phyloP scores from a whole-genome alignment of 2,329 filamentous ascomycete genomes.

The Diplodia mutila region DNA sequence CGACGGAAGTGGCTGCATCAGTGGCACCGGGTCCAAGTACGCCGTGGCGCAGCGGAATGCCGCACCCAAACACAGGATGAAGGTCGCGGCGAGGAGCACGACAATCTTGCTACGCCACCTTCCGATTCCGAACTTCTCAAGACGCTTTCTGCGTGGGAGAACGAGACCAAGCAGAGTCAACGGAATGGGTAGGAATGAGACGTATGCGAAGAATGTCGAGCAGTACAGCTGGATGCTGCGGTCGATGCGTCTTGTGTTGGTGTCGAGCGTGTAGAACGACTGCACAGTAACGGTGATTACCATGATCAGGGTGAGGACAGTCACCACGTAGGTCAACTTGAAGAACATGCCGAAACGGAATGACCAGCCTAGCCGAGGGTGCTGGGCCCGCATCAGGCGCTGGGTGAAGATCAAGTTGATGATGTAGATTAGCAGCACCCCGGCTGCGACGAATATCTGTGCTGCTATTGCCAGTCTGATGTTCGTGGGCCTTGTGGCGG shows the following conservation, averaged over 20 bases:
- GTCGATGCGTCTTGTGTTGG: slow-evolving; percentile 54
- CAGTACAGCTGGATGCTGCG: slow-evolving; percentile 68
- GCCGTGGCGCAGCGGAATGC: slow-evolving; percentile 66
- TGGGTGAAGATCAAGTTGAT: slow-evolving; percentile 78
- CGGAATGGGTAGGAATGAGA: slow-evolving; percentile 69
- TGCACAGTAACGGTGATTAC: slow-evolving; percentile 68
- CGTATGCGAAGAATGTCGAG: slow-evolving; percentile 63
- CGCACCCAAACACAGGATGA: slow-evolving; percentile 69
- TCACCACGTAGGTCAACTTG: slow-evolving; percentile 60
- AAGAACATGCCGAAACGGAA: slow-evolving; percentile 57
- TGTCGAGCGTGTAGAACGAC: slow-evolving; percentile 67
- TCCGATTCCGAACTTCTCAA: slow-evolving; percentile 68
- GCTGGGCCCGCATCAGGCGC: slow-evolving; percentile 72
- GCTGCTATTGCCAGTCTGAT: slow-evolving; percentile 60
- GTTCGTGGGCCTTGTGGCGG: slow-evolving; percentile 42
- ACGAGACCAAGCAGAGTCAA: slow-evolving; percentile 55
- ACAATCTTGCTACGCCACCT: slow-evolving; percentile 67
- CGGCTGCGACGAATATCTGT: slow-evolving; percentile 71
- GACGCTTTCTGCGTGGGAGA: slow-evolving; percentile 46
- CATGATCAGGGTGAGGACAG: slow-evolving; percentile 65
- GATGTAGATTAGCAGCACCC: slow-evolving; percentile 74
- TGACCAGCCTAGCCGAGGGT: slow-evolving; percentile 73
- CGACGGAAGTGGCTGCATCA: slow-evolving; percentile 64
- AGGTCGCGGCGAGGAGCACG: slow-evolving; percentile 63
- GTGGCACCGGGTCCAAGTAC: slow-evolving; percentile 53